These are phyloP conservation scores for Crassisporium funariophilum DNA, from an alignment of 768 basidiomycete genomes.

Conservation along the genomic window DNA sequence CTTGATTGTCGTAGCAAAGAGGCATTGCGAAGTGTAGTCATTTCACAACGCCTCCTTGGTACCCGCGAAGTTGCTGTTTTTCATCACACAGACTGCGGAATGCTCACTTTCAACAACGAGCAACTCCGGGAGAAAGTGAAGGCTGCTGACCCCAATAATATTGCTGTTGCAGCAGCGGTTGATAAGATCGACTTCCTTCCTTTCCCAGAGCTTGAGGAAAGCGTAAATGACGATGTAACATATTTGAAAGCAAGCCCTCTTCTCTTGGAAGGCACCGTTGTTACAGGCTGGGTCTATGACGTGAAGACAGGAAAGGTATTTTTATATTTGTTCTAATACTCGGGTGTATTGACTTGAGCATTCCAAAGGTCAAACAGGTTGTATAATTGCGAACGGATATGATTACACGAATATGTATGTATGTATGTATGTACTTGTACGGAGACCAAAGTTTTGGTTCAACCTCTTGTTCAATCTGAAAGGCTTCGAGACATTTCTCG, in stretches of 20 bases:
- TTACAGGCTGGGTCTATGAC: constrained; percentile 72
- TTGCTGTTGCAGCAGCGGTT: constrained; percentile 29
- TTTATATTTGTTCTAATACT: not conserved
- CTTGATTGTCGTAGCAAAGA: constrained; percentile 46
- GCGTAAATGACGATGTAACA: constrained; percentile 58
- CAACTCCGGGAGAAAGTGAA: constrained; percentile 54
- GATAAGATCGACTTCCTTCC: constrained; percentile 58
- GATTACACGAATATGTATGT: too few relatives aligned
- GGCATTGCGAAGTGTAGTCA: constrained; percentile 63
- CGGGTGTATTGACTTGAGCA: too few relatives aligned
- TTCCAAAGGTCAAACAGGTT: constrained; percentile 14
- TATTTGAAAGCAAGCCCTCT: constrained; percentile 60
- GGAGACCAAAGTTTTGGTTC: too few relatives aligned
- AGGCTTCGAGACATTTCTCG: too few relatives aligned
- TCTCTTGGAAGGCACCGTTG: constrained; percentile 49
- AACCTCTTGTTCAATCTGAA: not conserved
- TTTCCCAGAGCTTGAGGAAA: constrained; percentile 51
- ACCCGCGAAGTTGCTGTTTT: constrained; percentile 69
- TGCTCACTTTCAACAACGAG: constrained; percentile 61
- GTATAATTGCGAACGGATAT: constrained; percentile 13
- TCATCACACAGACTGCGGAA: constrained; percentile 75
- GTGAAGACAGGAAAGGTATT: constrained; percentile 61
- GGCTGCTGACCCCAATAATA: constrained; percentile 39
- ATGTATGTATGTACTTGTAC: too few relatives aligned
- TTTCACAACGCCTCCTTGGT: constrained; percentile 73